Percentiles rank a stretch among this genome's conserved stretches.
Conservation (phyloP, 208 protist genomes). For the Leishmania amazonensis region DNA sequence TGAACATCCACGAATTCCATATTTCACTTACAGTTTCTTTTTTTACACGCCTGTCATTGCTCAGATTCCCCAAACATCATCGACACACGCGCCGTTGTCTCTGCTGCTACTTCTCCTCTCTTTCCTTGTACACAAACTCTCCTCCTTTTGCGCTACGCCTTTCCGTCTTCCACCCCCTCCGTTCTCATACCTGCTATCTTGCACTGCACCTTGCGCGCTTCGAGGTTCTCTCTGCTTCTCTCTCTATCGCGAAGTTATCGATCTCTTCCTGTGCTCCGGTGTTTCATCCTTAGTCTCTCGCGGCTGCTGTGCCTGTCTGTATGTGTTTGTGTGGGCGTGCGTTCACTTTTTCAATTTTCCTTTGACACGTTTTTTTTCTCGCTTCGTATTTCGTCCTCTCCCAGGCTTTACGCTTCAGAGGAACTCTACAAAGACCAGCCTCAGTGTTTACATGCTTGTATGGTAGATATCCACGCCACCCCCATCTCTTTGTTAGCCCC, state of each 20-base stretch:
- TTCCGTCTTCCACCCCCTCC: background rate
- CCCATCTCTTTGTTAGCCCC: constrained; percentile 17
- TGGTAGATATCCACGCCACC: background rate
- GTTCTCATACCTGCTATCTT: background rate
- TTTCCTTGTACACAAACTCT: background rate
- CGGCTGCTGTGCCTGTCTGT: background rate
- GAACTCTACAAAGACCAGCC: background rate
- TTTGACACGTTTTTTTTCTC: background rate
- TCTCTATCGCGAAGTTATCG: background rate
- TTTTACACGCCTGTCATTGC: background rate
- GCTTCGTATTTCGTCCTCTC: background rate
- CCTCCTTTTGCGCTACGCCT: background rate
- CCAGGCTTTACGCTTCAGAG: background rate
- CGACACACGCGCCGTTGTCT: background rate
- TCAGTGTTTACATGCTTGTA: background rate
- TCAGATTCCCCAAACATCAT: background rate
- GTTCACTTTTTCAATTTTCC: background rate
- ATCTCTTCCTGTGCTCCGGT: background rate
- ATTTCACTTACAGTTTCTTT: background rate
- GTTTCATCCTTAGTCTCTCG: background rate
- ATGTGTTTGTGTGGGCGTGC: background rate
- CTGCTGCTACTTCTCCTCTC: constrained; percentile 1
- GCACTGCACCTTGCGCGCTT: background rate
- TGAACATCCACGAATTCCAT: background rate
- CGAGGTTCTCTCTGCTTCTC: background rate